phyloP scores from a whole-genome alignment of 371 early-diverging fungal genomes.

The Mortierella polycephala region DNA sequence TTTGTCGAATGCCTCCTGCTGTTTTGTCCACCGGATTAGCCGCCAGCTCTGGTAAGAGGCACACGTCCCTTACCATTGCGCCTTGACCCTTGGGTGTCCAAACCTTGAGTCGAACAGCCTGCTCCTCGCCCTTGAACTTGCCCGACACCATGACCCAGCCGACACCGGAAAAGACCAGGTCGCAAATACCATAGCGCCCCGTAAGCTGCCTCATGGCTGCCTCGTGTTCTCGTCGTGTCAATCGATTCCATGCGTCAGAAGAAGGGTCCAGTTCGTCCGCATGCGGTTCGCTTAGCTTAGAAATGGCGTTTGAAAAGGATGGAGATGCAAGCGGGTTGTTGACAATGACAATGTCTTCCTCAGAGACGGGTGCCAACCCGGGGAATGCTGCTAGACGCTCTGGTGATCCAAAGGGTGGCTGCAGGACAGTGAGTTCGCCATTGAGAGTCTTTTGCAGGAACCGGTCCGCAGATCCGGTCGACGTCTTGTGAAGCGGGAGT shows the following conservation, averaged over 20 bases:
- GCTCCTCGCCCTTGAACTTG: constrained; percentile 28
- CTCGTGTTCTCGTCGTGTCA: constrained; percentile 15
- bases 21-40: constrained; percentile 34
- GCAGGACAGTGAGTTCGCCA: constrained; percentile 40
- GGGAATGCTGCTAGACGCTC: constrained; percentile 43
- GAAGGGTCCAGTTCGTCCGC: background rate
- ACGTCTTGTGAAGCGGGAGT: constrained; percentile 51
- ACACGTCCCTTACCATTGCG: constrained; percentile 21
- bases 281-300: constrained; percentile 9
- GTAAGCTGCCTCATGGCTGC: constrained; percentile 14
- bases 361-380: constrained; percentile 19
- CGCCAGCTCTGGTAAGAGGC: constrained; percentile 37
- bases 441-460: constrained; percentile 16
- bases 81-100: constrained; percentile 52
- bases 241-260: background rate
- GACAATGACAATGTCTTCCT: constrained; percentile 25
- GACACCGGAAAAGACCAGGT: constrained; percentile 49
- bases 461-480: constrained; percentile 24
- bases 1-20: constrained; percentile 43
- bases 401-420: constrained; percentile 45
- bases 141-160: constrained; percentile 54
- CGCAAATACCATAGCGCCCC: constrained; percentile 45
- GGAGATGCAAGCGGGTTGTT: constrained; percentile 14
- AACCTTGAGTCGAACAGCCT: constrained; percentile 25
- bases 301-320: constrained; percentile 10